Conservation (phyloP, 148 eudicot genomes). For the Cornus kousa region DNA sequence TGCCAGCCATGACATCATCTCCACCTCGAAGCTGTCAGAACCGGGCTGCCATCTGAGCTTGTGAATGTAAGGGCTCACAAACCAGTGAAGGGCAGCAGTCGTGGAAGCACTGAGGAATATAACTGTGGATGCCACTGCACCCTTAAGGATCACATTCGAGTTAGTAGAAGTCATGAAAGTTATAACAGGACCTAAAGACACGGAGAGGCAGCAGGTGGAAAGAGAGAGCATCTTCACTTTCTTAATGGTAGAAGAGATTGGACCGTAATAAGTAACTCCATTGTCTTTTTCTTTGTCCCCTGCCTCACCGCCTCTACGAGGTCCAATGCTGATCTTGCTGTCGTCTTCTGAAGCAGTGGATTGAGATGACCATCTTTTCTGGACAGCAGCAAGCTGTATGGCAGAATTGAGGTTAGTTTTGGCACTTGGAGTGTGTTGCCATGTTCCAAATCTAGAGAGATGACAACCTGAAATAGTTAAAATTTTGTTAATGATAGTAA, state of each 20-base stretch:
- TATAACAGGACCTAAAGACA: slow-evolving; percentile 90
- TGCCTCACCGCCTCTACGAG: slow-evolving; percentile 36
- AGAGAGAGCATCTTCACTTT: slow-evolving; percentile 95
- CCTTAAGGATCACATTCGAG: slow-evolving; percentile 81
- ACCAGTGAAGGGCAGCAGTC: slow-evolving; percentile 92
- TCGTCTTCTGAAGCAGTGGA: slow-evolving; percentile 47
- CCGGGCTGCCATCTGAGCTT: slow-evolving; percentile 93
- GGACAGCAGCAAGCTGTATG: slow-evolving; percentile 24
- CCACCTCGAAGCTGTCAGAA: slow-evolving; percentile 86
- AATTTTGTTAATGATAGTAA: neutral
- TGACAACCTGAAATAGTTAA: slow-evolving; percentile 42
- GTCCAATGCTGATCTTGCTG: slow-evolving; percentile 82
- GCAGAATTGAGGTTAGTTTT: slow-evolving; percentile 29
- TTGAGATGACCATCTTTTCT: slow-evolving; percentile 65
- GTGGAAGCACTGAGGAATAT: slow-evolving; percentile 91
- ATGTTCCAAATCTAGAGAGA: slow-evolving; percentile 34
- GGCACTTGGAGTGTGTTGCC: slow-evolving; percentile 20
- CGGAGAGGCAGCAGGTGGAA: slow-evolving; percentile 94
- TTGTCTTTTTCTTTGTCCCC: slow-evolving; percentile 40
- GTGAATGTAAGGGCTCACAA: slow-evolving; percentile 92
- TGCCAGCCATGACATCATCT: slow-evolving; percentile 93
- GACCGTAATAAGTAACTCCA: slow-evolving; percentile 59
- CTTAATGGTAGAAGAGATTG: slow-evolving; percentile 84
- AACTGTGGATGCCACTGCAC: slow-evolving; percentile 89
- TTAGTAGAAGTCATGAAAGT: slow-evolving; percentile 91